Conservation (phyloP, 2,329 filamentous ascomycete genomes). For the Trichoderma hamatum region DNA sequence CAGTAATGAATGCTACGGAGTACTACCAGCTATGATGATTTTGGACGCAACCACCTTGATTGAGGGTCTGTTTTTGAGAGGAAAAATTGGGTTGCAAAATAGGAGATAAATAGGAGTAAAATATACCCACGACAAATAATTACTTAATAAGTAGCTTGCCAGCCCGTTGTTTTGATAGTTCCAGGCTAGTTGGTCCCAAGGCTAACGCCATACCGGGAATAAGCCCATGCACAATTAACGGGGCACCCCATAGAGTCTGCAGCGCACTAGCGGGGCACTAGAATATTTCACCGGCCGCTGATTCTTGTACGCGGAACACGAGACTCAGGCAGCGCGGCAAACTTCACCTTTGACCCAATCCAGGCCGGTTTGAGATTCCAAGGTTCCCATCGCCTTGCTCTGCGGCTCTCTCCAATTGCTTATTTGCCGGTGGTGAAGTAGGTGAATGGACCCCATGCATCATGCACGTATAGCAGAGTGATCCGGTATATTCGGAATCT, state of each 20-base stretch:
- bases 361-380: background rate
- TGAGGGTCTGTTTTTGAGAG: background rate
- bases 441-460: background rate
- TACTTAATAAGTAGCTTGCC: background rate
- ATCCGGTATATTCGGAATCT: background rate
- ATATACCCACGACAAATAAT: background rate
- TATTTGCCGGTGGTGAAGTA: background rate
- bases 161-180: background rate
- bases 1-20: conserved; percentile 8
- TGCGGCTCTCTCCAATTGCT: background rate
- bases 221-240: conserved; percentile 19
- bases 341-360: background rate
- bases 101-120: background rate
- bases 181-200: background rate
- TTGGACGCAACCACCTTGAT: background rate
- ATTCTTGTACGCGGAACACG: background rate
- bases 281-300: background rate
- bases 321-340: background rate
- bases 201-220: background rate
- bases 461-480: background rate
- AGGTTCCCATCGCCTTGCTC: background rate
- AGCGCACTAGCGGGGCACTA: conserved; percentile 24
- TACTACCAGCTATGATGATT: background rate
- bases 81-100: background rate
- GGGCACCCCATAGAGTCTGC: conserved; percentile 1